A percentile compares a stretch with the other conserved stretches of the same genome.
These are phyloP conservation scores for Buxus sempervirens DNA, from an alignment of 164 flowering plant genomes.

Conservation along the genomic window DNA sequence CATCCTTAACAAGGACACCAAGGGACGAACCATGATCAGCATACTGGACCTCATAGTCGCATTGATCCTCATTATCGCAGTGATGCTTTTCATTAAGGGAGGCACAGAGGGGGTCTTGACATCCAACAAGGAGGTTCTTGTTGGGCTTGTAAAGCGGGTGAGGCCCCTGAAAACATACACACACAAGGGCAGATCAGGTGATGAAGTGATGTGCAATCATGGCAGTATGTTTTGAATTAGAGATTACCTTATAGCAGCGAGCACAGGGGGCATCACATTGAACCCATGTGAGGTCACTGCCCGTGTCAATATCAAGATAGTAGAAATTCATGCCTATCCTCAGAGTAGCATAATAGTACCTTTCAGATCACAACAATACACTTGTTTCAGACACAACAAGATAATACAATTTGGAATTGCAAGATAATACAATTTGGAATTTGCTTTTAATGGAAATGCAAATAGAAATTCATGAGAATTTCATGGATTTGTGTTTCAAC, in stretches of 20 bases:
- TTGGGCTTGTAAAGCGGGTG: conserved; percentile 70
- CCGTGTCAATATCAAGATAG: conserved; percentile 61
- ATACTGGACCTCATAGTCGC: conserved; percentile 85
- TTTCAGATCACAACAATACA: conserved; percentile 22
- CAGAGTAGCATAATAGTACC: conserved; percentile 44
- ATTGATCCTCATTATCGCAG: conserved; percentile 55
- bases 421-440: too few species aligned
- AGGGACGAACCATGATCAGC: conserved; percentile 87
- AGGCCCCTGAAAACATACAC: conserved; percentile 47
- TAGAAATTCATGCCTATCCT: conserved; percentile 41
- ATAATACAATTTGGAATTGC: neutral
- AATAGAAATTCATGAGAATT: neutral
- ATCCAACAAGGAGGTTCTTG: conserved; percentile 52
- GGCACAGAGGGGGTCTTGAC: conserved; percentile 65
- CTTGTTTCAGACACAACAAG: neutral
- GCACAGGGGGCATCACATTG: conserved; percentile 75
- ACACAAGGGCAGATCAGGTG: neutral
- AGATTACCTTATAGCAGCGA: conserved; percentile 44
- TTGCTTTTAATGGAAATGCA: neutral
- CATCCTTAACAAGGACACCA: conserved; percentile 76
- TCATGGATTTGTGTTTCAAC: neutral
- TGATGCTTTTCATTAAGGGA: conserved; percentile 40
- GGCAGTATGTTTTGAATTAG: too few species aligned
- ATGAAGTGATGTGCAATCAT: too few species aligned
- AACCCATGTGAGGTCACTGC: conserved; percentile 73